A percentile compares a stretch with the other conserved stretches of the same genome.
These are phyloP conservation scores for Verticillium isaacii DNA, from an alignment of 2,329 filamentous ascomycete species.

Conservation along the genomic window DNA sequence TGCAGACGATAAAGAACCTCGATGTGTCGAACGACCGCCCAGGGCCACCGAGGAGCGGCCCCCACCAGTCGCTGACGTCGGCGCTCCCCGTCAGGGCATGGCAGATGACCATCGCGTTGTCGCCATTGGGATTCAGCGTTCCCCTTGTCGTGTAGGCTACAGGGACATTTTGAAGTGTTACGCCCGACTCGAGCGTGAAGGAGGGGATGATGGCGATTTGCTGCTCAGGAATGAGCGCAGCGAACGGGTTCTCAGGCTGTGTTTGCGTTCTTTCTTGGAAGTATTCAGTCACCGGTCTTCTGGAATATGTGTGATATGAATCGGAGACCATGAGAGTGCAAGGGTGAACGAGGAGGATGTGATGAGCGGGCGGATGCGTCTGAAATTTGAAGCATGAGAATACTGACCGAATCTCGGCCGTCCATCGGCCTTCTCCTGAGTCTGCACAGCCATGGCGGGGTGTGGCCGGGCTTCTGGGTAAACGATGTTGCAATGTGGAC, in stretches of 20 bases:
- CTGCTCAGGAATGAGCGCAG: conserved; percentile 81
- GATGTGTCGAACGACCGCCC: conserved; percentile 78
- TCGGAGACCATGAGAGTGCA: neutral
- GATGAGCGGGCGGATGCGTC: neutral
- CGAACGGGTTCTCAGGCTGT: conserved; percentile 90
- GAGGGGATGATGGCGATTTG: conserved; percentile 79
- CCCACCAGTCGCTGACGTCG: conserved; percentile 87
- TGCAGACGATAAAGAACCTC: conserved; percentile 79
- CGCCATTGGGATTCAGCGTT: conserved; percentile 49
- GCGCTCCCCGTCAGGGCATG: conserved; percentile 83
- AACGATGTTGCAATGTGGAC: neutral
- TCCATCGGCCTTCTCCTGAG: conserved; percentile 8
- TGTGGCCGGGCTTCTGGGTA: neutral
- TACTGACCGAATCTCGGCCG: conserved; percentile 28
- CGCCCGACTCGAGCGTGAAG: conserved; percentile 91
- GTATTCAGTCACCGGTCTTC: conserved; percentile 56
- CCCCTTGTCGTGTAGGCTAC: conserved; percentile 65
- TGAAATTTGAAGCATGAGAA: conserved; percentile 2
- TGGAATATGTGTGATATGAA: conserved; percentile 2
- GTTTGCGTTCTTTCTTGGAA: conserved; percentile 58
- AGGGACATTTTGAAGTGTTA: conserved; percentile 70
- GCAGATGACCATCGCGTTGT: conserved; percentile 73
- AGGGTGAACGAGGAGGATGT: neutral
- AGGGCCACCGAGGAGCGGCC: conserved; percentile 71
- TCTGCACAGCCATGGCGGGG: conserved; percentile 18